Conservation (phyloP, 176 grass and related monocot species). For the Oropetium thomaeum region DNA sequence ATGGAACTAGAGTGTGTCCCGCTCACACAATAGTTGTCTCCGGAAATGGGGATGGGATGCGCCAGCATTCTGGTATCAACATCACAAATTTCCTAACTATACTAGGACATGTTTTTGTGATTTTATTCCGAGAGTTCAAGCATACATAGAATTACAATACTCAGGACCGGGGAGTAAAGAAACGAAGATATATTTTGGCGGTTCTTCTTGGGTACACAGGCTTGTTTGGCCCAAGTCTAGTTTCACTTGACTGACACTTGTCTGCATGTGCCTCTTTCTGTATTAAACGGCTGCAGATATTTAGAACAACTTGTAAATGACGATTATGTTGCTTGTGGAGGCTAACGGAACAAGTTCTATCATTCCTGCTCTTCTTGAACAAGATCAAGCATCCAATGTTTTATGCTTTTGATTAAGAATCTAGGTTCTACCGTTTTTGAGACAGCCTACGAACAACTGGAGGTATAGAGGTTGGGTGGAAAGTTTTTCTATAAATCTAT, state of each 20-base stretch:
- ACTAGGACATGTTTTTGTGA: background rate
- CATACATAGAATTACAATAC: too few relatives aligned
- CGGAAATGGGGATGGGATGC: background rate
- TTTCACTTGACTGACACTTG: background rate
- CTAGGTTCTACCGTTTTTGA: background rate
- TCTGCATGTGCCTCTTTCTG: background rate
- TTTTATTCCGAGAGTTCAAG: background rate
- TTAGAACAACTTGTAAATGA: background rate
- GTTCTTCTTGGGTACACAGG: background rate
- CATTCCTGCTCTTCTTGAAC: background rate
- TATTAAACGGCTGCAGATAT: background rate
- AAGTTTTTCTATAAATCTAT: background rate
- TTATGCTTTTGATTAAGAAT: background rate
- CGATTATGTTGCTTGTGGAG: background rate
- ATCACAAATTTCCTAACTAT: background rate
- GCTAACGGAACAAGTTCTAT: background rate
- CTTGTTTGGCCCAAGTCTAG: background rate
- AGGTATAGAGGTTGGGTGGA: background rate
- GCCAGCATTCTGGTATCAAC: background rate
- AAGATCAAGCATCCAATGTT: background rate
- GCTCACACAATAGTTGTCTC: slow-evolving; percentile 61
- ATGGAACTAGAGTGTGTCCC: slow-evolving; percentile 97
- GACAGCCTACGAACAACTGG: background rate
- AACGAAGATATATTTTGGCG: background rate
- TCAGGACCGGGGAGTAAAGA: background rate